A percentile compares a stretch with the other conserved stretches of the same genome.
These are phyloP conservation scores for Acacia crassicarpa DNA, from an alignment of 306 rosid genomes.

Conservation along the genomic window DNA sequence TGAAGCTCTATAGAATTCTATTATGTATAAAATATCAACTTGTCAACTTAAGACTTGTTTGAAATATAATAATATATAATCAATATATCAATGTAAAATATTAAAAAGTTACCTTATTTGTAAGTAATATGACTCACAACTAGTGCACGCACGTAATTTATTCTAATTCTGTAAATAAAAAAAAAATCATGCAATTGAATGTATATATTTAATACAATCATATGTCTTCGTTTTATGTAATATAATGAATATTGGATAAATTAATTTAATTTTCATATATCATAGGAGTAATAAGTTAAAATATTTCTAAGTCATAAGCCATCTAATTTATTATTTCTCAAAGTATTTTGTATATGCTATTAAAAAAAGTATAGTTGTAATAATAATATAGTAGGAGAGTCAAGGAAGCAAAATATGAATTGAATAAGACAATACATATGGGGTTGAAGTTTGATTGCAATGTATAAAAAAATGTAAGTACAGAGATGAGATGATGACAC, in stretches of 20 bases:
- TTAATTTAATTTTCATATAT: too few species aligned
- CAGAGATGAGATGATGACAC: neutral
- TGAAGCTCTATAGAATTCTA: neutral
- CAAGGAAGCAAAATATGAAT: neutral
- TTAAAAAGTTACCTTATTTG: too few species aligned
- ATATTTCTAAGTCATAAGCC: too few species aligned
- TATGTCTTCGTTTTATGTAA: too few species aligned
- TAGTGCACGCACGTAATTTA: neutral
- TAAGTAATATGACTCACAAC: neutral
- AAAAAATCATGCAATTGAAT: too few species aligned
- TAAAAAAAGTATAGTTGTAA: neutral
- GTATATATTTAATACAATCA: neutral
- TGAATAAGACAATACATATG: neutral
- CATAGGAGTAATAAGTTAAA: too few species aligned
- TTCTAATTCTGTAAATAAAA: too few species aligned
- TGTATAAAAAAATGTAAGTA: neutral
- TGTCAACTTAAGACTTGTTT: neutral
- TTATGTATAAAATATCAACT: neutral
- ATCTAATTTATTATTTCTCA: neutral
- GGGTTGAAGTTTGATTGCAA: neutral
- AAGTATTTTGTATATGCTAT: neutral
- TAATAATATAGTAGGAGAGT: neutral
- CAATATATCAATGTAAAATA: neutral
- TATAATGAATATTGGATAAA: neutral
- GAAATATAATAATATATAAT: too few species aligned